Evolutionary conservation across 2,329 filamentous ascomycete genomes (phyloP).

Genomic region (Clonostachys solani): DNA sequence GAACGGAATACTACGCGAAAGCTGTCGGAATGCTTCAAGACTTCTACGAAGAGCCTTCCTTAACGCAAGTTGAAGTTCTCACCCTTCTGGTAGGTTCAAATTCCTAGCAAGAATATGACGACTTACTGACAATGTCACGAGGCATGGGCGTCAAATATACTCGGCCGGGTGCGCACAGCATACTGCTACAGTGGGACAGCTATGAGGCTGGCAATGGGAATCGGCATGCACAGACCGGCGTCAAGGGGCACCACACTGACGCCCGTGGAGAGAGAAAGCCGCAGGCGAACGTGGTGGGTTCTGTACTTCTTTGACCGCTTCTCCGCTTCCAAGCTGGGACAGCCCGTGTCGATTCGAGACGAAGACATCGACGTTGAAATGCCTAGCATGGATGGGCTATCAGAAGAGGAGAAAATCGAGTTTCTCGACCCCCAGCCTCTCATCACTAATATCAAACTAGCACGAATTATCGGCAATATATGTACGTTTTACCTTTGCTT

Average conservation of each 20-base stretch:
- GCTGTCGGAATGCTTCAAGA: constrained; percentile 33
- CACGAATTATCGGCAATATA: constrained; percentile 21
- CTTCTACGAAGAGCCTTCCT: constrained; percentile 32
- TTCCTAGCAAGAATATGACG: not conserved
- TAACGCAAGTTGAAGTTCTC: constrained; percentile 36
- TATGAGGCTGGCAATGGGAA: constrained; percentile 30
- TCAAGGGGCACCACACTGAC: constrained; percentile 9
- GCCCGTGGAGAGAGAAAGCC: constrained; percentile 14
- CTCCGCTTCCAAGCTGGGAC: constrained; percentile 22
- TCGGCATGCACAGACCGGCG: constrained; percentile 33
- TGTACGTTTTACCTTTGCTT: not conserved
- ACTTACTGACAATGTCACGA: constrained; percentile 2
- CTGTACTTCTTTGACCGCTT: constrained; percentile 25
- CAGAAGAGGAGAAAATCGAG: constrained; percentile 16
- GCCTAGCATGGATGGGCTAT: constrained; percentile 19
- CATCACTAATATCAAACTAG: constrained; percentile 18
- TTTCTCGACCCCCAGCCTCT: constrained; percentile 19
- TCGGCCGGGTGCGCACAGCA: constrained; percentile 25
- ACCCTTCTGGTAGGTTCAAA: constrained; percentile 23
- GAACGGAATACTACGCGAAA: constrained; percentile 34
- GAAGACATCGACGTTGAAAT: constrained; percentile 25
- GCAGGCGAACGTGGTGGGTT: constrained; percentile 23
- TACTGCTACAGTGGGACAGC: constrained; percentile 24
- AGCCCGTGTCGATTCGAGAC: constrained; percentile 20
- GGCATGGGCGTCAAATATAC: constrained; percentile 22